Conservation (phyloP, 2,329 filamentous ascomycete genomes). For the Phaeoacremonium minimum region DNA sequence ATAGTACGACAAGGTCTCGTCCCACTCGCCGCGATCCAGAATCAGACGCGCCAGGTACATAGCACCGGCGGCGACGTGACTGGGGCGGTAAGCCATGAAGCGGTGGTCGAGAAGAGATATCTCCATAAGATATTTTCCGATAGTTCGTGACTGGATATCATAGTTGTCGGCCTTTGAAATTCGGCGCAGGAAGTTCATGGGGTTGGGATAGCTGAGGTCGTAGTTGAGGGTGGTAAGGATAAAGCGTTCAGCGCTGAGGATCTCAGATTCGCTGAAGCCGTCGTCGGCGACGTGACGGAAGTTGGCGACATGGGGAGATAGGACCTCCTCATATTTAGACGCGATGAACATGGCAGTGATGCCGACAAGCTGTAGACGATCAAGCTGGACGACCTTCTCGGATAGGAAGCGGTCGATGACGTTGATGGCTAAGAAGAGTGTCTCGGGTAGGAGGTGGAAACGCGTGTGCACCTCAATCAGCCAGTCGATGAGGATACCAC, state of each 20-base stretch:
- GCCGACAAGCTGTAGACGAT: conserved; percentile 92
- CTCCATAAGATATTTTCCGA: conserved; percentile 97
- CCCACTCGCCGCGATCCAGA: conserved; percentile 87
- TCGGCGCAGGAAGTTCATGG: conserved; percentile 98
- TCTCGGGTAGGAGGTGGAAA: conserved; percentile 93
- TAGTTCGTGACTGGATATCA: conserved; percentile 93
- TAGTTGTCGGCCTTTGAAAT: conserved; percentile 99
- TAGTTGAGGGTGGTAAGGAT: conserved; percentile 89
- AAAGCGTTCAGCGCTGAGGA: conserved; percentile 94
- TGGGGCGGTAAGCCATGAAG: conserved; percentile 86
- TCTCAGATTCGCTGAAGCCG: conserved; percentile 91
- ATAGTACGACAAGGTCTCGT: conserved; percentile 83
- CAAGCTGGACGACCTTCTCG: conserved; percentile 89
- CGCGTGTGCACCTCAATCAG: conserved; percentile 96
- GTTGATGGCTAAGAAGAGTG: conserved; percentile 94
- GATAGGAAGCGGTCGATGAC: conserved; percentile 98
- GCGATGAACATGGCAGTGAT: conserved; percentile 99
- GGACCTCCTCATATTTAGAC: conserved; percentile 97
- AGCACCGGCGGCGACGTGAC: conserved; percentile 83
- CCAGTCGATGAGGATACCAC: conserved; percentile 96
- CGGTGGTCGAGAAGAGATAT: conserved; percentile 93
- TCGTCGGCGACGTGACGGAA: conserved; percentile 97
- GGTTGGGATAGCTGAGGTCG: conserved; percentile 97
- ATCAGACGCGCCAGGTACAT: conserved; percentile 95
- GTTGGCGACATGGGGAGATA: conserved; percentile 94